Evolutionary conservation across 805 yeast species (phyloP).

Genomic region (Zygosaccharomyces siamensis): DNA sequence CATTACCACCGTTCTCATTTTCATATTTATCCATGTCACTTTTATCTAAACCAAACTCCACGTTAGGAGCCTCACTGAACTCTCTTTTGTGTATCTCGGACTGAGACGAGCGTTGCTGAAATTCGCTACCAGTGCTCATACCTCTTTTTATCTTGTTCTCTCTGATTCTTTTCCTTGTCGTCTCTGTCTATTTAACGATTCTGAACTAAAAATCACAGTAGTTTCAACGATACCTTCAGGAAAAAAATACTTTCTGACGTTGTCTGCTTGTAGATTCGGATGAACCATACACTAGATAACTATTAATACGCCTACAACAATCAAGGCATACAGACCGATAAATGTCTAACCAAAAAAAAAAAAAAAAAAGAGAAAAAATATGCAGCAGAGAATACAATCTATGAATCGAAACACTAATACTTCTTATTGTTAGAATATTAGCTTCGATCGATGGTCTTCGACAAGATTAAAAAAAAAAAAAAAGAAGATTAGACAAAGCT

Average conservation of each 20-base stretch:
- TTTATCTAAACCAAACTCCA: conserved; percentile 1
- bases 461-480: background rate
- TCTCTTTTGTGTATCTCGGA: conserved; percentile 11
- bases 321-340: conserved; percentile 4
- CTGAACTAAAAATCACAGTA: background rate
- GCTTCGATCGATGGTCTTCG: background rate
- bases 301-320: conserved; percentile 3
- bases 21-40: background rate
- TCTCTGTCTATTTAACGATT: background rate
- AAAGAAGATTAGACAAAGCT: background rate
- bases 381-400: background rate
- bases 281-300: background rate
- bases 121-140: background rate
- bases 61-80: conserved; percentile 1
- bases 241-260: background rate
- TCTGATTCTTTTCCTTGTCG: no score
- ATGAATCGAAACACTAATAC: no score
- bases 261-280: background rate
- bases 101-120: conserved; percentile 1
- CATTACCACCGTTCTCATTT: background rate
- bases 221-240: no score
- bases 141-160: background rate
- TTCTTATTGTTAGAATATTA: no score
- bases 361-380: no score
- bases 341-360: background rate